These are phyloP conservation scores for Salmacisia buchloeana DNA, from an alignment of 1,284 basidiomycete genomes.

Conservation along the genomic window DNA sequence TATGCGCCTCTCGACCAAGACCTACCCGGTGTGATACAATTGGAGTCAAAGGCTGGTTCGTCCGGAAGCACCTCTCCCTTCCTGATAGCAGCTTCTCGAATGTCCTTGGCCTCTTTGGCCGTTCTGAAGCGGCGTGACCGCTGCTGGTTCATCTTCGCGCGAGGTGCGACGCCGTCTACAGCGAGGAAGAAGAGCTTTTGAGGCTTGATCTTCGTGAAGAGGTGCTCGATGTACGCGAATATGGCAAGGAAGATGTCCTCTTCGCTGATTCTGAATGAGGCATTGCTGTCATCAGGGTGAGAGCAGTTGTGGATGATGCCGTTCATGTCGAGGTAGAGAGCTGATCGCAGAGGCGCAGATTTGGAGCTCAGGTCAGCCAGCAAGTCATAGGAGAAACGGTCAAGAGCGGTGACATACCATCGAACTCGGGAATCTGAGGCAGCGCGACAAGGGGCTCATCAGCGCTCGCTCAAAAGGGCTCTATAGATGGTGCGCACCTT, in stretches of 20 bases:
- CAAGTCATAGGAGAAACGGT: no score
- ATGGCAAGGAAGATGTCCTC: constrained; percentile 96
- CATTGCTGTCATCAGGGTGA: constrained; percentile 86
- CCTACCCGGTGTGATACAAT: constrained; percentile 95
- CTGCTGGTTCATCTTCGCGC: constrained; percentile 99
- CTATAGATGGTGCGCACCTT: constrained; percentile 52
- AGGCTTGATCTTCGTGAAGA: constrained; percentile 95
- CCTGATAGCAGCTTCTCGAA: constrained; percentile 73
- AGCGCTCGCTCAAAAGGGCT: neutral
- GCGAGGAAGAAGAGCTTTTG: constrained; percentile 88
- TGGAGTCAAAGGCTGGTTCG: constrained; percentile 94
- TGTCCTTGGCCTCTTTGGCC: constrained; percentile 83
- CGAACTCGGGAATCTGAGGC: constrained; percentile 68
- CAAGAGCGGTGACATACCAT: constrained; percentile 53
- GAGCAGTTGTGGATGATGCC: constrained; percentile 95
- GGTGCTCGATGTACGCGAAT: constrained; percentile 91
- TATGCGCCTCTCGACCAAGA: neutral
- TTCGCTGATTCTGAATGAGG: constrained; percentile 83
- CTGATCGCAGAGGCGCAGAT: neutral
- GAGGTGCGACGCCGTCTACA: constrained; percentile 92
- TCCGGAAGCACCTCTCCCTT: constrained; percentile 87
- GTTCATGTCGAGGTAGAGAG: constrained; percentile 92
- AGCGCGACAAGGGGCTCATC: neutral
- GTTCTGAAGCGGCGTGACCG: constrained; percentile 75
- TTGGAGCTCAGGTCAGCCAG: neutral